A percentile compares a stretch with the other conserved stretches of the same genome.
Evolutionary conservation across 106 monocot species (phyloP).

Genomic region (Acanthochlamys bracteata): DNA sequence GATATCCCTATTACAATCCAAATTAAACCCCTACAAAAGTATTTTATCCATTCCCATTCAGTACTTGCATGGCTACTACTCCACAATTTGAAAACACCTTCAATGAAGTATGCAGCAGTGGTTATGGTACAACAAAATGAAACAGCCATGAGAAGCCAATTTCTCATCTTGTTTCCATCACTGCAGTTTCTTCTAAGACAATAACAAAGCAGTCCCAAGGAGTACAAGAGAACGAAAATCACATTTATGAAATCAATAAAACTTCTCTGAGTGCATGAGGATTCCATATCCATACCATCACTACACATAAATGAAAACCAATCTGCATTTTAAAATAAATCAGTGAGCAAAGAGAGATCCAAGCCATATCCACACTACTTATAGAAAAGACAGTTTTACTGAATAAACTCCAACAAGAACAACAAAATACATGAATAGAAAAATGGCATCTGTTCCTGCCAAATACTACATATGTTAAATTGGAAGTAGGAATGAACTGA

Average conservation of each 20-base stretch:
- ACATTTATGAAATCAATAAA: slow-evolving; percentile 6
- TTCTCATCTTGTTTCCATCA: slow-evolving; percentile 7
- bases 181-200: slow-evolving; percentile 6
- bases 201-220: slow-evolving; percentile 9
- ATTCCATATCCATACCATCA: not conserved
- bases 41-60: not conserved
- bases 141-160: slow-evolving; percentile 19
- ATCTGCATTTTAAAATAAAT: not conserved
- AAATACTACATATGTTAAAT: too few relatives aligned
- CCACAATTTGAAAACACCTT: slow-evolving; percentile 3
- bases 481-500: too few relatives aligned
- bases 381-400: too few relatives aligned
- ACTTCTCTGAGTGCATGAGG: slow-evolving; percentile 8
- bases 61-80: not conserved
- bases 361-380: too few relatives aligned
- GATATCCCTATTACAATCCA: slow-evolving; percentile 37
- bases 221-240: slow-evolving; percentile 1
- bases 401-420: too few relatives aligned
- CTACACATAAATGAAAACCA: not conserved
- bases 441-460: too few relatives aligned
- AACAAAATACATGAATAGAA: too few relatives aligned
- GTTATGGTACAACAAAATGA: slow-evolving; percentile 24
- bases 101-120: slow-evolving; percentile 14
- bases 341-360: not conserved
- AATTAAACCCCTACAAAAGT: slow-evolving; percentile 23